A percentile compares a stretch with the other conserved stretches of the same genome.
These are phyloP conservation scores for Dictyostelium brefeldianum DNA, from an alignment of 78 protist species.

Conservation along the genomic window DNA sequence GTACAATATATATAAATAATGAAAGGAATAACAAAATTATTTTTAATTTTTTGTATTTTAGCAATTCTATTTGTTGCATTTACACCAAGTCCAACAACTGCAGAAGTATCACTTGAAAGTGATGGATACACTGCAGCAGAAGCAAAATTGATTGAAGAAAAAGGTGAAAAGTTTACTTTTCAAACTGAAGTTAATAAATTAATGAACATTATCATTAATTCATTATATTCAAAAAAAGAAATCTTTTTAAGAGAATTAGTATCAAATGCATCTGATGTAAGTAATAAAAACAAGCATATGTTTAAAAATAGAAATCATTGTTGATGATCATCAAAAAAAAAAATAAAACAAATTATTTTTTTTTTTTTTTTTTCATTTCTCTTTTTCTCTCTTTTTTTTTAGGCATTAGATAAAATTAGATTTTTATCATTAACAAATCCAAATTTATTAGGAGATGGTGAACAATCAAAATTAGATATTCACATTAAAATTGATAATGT, in stretches of 20 bases:
- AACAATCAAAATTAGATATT: conserved; percentile 93
- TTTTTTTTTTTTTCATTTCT: conserved; percentile 33
- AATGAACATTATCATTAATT: conserved; percentile 98
- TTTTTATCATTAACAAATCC: conserved; percentile 95
- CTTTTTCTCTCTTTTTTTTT: neutral
- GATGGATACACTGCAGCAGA: conserved; percentile 26
- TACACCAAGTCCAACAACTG: conserved; percentile 7
- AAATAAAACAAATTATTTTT: neutral
- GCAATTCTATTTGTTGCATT: conserved; percentile 10
- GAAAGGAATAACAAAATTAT: conserved; percentile 17
- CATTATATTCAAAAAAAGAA: conserved; percentile 98
- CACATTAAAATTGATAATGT: conserved; percentile 94
- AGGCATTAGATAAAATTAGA: conserved; percentile 93
- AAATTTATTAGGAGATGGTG: conserved; percentile 91
- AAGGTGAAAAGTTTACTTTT: conserved; percentile 79
- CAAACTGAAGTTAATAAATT: conserved; percentile 98
- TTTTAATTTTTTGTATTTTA: neutral
- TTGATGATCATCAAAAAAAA: too few species aligned
- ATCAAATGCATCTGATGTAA: conserved; percentile 97
- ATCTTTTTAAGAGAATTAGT: conserved; percentile 99
- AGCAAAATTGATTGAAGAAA: conserved; percentile 12
- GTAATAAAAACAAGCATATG: too few species aligned
- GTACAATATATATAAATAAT: neutral
- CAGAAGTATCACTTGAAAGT: neutral
- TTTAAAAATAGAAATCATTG: too few species aligned